Percentiles rank a stretch among this genome's conserved stretches.
These are phyloP conservation scores for Cetradonia linearis DNA, from an alignment of 495 filamentous ascomycete species.

Conservation along the genomic window DNA sequence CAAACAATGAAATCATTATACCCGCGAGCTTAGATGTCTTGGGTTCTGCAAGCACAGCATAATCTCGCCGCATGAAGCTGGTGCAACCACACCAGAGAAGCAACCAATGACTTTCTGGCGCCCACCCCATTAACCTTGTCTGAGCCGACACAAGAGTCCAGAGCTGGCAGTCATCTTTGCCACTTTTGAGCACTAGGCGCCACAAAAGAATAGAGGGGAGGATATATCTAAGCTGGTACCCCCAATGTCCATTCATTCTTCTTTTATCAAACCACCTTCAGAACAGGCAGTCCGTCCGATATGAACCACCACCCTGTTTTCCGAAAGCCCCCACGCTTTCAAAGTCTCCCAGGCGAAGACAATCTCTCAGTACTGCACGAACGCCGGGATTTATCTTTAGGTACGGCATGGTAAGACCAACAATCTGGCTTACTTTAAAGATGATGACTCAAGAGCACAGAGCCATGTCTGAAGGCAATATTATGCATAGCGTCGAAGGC, in stretches of 20 bases:
- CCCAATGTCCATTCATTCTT: not conserved
- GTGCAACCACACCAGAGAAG: not conserved
- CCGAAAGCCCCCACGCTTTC: not conserved
- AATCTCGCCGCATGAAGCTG: not conserved
- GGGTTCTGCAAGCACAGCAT: not conserved
- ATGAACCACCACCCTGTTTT: not conserved
- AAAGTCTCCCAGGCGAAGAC: not conserved
- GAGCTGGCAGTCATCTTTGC: not conserved
- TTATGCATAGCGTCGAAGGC: not conserved
- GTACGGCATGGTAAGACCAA: not conserved
- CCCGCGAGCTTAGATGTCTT: too few species aligned
- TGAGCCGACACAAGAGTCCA: not conserved
- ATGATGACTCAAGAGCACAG: not conserved
- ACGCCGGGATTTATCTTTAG: not conserved
- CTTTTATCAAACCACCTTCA: not conserved
- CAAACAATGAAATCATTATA: too few species aligned
- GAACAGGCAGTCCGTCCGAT: not conserved
- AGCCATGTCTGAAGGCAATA: not conserved
- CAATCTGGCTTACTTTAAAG: not conserved
- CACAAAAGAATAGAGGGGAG: not conserved
- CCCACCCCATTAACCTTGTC: not conserved
- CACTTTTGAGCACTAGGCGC: not conserved
- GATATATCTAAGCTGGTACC: not conserved
- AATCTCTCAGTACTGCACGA: not conserved
- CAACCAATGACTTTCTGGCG: not conserved